A percentile compares a stretch with the other conserved stretches of the same genome.
Evolutionary conservation across 345 rosid species (phyloP).

Genomic region (Adansonia digitata): DNA sequence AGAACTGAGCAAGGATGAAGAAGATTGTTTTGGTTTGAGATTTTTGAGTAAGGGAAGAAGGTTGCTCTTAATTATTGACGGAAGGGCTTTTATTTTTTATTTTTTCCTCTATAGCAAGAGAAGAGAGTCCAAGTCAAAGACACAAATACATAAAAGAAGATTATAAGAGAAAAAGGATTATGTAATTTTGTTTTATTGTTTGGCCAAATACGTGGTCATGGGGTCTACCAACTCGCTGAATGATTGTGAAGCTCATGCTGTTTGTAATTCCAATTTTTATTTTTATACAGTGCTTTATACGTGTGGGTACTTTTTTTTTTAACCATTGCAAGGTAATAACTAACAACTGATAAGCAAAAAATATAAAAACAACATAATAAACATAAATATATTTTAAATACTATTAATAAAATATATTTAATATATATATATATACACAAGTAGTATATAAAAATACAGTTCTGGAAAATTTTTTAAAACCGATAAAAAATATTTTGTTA

Average conservation of each 20-base stretch:
- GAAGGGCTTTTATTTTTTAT: neutral
- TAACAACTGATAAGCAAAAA: too few species aligned
- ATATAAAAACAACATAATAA: too few species aligned
- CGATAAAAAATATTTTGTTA: too few species aligned
- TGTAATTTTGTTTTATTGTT: constrained; percentile 28
- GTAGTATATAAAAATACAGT: too few species aligned
- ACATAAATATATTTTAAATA: too few species aligned
- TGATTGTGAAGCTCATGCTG: constrained; percentile 19
- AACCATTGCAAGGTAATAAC: too few species aligned
- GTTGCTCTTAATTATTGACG: neutral
- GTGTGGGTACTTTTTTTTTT: neutral
- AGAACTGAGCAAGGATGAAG: neutral
- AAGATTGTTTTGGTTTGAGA: neutral
- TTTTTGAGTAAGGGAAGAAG: neutral
- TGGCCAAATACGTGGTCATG: constrained; percentile 17
- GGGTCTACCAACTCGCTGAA: constrained; percentile 17
- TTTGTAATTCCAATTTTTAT: neutral
- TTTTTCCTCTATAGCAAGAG: neutral
- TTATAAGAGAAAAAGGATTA: constrained; percentile 13
- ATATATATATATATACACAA: too few species aligned
- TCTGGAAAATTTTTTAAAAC: too few species aligned
- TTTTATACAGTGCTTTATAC: neutral
- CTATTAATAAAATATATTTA: too few species aligned
- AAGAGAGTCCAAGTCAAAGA: constrained; percentile 38
- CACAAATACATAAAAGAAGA: constrained; percentile 13